Conservation (phyloP, 2,329 filamentous ascomycete genomes). For the Penicillium vulpinum region DNA sequence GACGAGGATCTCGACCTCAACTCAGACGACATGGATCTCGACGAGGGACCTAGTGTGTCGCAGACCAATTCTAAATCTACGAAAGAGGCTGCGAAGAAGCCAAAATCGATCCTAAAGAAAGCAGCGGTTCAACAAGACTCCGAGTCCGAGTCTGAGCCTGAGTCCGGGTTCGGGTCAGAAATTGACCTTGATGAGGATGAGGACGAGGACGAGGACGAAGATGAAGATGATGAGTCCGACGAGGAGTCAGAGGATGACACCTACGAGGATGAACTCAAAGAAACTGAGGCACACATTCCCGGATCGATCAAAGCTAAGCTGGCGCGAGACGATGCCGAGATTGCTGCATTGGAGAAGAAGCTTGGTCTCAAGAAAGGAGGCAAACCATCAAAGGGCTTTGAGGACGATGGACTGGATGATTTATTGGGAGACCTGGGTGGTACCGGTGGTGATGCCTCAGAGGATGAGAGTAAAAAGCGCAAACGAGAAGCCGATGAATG, state of each 20-base stretch:
- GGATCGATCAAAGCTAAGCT: conserved; percentile 61
- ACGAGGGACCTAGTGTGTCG: conserved; percentile 19
- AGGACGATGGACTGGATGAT: conserved; percentile 79
- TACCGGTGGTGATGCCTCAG: conserved; percentile 52
- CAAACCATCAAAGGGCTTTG: conserved; percentile 68
- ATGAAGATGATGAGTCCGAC: conserved; percentile 26
- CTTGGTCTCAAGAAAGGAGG: conserved; percentile 79
- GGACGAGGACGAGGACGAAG: conserved; percentile 29
- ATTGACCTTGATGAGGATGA: conserved; percentile 8
- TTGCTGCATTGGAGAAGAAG: conserved; percentile 81
- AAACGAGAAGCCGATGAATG: conserved; percentile 65
- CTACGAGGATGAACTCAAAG: conserved; percentile 10
- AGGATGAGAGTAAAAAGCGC: conserved; percentile 54
- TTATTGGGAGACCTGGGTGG: conserved; percentile 69
- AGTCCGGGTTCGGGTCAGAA: background rate
- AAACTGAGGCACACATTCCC: conserved; percentile 29
- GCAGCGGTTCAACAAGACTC: conserved; percentile 26
- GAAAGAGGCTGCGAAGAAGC: conserved; percentile 23
- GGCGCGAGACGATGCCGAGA: conserved; percentile 82
- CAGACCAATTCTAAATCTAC: conserved; percentile 24
- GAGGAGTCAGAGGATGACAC: conserved; percentile 30
- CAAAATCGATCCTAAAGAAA: conserved; percentile 42
- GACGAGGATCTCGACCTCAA: conserved; percentile 27
- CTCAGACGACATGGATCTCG: conserved; percentile 16
- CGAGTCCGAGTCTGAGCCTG: conserved; percentile 12